These are phyloP conservation scores for Tubosaeta sp. DNA, from an alignment of 768 basidiomycete genomes.

Conservation along the genomic window DNA sequence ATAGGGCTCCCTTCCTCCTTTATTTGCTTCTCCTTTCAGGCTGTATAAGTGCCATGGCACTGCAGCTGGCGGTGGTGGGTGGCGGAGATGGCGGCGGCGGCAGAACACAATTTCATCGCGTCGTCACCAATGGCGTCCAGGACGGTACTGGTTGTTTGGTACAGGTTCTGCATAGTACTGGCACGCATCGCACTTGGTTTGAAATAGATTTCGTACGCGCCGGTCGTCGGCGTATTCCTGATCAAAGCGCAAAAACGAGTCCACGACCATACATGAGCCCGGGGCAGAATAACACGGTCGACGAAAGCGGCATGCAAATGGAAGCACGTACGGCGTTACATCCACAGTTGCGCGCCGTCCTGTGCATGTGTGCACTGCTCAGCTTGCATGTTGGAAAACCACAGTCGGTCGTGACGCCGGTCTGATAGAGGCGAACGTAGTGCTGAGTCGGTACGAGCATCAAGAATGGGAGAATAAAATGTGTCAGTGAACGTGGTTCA, in stretches of 20 bases:
- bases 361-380: slow-evolving; percentile 59
- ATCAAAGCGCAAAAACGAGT: not conserved
- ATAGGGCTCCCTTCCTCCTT: not conserved
- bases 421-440: slow-evolving; percentile 59
- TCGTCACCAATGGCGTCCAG: slow-evolving; percentile 20
- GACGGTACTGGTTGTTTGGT: slow-evolving; percentile 32
- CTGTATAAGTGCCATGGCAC: not conserved
- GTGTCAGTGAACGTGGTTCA: slow-evolving; percentile 3
- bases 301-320: not conserved
- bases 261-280: slow-evolving; percentile 1
- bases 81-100: not conserved
- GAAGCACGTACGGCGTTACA: slow-evolving; percentile 41
- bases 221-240: slow-evolving; percentile 45
- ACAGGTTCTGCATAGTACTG: slow-evolving; percentile 30
- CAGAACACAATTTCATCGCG: not conserved
- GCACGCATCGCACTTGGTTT: slow-evolving; percentile 59
- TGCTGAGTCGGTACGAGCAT: slow-evolving; percentile 39
- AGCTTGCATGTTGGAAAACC: slow-evolving; percentile 43
- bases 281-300: not conserved
- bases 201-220: slow-evolving; percentile 62
- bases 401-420: slow-evolving; percentile 58
- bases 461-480: not conserved
- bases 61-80: slow-evolving; percentile 3
- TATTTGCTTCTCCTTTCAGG: not conserved
- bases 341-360: slow-evolving; percentile 50